Evolutionary conservation across 495 filamentous ascomycete species (phyloP).

Genomic region (Aspergillus heteromorphus): DNA sequence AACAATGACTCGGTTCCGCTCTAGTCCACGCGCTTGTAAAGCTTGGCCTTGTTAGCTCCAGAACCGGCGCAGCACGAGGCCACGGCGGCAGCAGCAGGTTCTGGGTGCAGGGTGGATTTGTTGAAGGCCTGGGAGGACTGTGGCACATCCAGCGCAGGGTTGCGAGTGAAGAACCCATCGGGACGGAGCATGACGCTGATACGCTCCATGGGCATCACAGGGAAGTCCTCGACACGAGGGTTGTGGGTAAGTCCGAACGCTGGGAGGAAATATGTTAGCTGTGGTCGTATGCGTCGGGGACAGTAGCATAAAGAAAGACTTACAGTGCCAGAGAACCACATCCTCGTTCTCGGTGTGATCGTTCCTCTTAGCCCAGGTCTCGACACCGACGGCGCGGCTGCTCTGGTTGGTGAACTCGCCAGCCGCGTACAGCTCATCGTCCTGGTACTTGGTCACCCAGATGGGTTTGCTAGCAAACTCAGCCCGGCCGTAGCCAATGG

Average conservation of each 20-base stretch:
- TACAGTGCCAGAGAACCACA: slow-evolving; percentile 54
- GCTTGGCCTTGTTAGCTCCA: slow-evolving; percentile 26
- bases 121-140: slow-evolving; percentile 39
- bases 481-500: slow-evolving; percentile 65
- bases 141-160: slow-evolving; percentile 72
- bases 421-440: slow-evolving; percentile 74
- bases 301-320: slow-evolving; percentile 7
- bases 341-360: slow-evolving; percentile 49
- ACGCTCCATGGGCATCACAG: slow-evolving; percentile 59
- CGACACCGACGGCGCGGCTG: slow-evolving; percentile 53
- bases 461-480: slow-evolving; percentile 80
- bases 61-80: slow-evolving; percentile 24
- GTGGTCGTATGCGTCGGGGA: background rate
- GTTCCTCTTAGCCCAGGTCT: slow-evolving; percentile 47
- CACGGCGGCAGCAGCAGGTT: slow-evolving; percentile 5
- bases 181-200: slow-evolving; percentile 66
- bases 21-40: slow-evolving; percentile 35
- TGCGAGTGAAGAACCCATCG: slow-evolving; percentile 68
- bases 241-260: slow-evolving; percentile 61
- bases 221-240: slow-evolving; percentile 56
- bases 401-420: slow-evolving; percentile 88
- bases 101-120: slow-evolving; percentile 33
- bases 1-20: background rate
- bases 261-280: slow-evolving; percentile 11
- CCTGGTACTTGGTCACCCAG: slow-evolving; percentile 73